These are phyloP conservation scores for Cairneyella variabilis DNA, from an alignment of 495 filamentous ascomycete species.

Conservation along the genomic window DNA sequence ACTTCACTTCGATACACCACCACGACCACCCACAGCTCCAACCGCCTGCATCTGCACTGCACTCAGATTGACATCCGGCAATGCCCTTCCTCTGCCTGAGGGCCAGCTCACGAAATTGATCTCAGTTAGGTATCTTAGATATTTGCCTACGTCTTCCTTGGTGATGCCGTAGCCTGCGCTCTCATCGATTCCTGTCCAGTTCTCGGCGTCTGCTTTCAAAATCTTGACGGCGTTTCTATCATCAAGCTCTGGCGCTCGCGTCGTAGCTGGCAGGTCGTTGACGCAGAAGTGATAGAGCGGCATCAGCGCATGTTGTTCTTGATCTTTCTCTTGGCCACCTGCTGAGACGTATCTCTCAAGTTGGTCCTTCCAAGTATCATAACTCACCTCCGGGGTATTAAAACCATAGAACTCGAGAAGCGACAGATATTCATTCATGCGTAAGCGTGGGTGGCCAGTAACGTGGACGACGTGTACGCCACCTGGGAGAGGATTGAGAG, in stretches of 20 bases:
- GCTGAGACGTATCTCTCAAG: conserved; percentile 59
- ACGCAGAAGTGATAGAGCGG: conserved; percentile 81
- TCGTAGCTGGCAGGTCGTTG: conserved; percentile 69
- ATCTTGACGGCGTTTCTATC: conserved; percentile 64
- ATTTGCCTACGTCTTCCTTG: conserved; percentile 63
- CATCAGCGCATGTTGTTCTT: conserved; percentile 61
- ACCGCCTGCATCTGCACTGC: background rate
- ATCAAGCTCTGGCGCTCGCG: conserved; percentile 74
- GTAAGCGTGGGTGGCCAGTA: conserved; percentile 72
- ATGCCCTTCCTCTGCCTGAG: conserved; percentile 30
- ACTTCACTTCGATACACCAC: background rate
- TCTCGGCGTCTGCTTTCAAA: conserved; percentile 52
- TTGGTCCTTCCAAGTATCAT: conserved; percentile 45
- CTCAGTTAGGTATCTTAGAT: conserved; percentile 64
- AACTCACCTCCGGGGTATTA: conserved; percentile 59
- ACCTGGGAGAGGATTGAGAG: conserved; percentile 37
- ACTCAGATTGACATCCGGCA: background rate
- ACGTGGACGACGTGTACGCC: conserved; percentile 58
- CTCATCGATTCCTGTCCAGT: conserved; percentile 57
- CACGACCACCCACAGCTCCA: background rate
- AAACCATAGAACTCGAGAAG: conserved; percentile 76
- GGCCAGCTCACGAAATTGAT: conserved; percentile 66
- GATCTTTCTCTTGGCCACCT: conserved; percentile 37
- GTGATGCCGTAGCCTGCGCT: conserved; percentile 57
- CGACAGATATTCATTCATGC: conserved; percentile 72